Base-by-base conservation (phyloP, 2,329 filamentous ascomycete species). In the Curvularia sp. region DNA sequence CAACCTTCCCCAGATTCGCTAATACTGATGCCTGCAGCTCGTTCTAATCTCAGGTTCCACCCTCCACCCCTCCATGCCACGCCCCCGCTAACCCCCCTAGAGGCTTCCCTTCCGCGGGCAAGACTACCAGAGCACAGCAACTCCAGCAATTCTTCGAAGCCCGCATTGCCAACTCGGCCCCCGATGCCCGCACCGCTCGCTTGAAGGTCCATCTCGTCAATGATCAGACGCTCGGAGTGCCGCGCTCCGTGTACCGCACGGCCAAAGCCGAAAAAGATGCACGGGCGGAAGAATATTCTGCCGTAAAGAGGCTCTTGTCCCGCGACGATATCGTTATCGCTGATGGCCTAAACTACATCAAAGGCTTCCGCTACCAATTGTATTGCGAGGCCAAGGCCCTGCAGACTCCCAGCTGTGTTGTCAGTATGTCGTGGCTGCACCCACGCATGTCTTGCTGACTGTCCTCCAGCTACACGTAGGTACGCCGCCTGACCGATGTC, bases 341-440 rank as follows among this genome's bases (percentile, higher is more conserved):
- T 15, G 91, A 96, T 74, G 88, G 88, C 1, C 80, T 91, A 60
- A 95, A 95, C 77, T 96, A 95, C 78, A 96, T 96, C 79, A 95
- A 95, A 77, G 92, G 91, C 38, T 95, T 91, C 86, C 84, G 92
- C 49, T 96, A 96, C 75, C 91, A 96, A 81, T 81, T 96, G 22
- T 89, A 89, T 76, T 94, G 91, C 79, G 91, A 95, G 78, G 87
- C 91, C 38, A 95, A 95, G 78, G 91, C 91, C 48, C 80, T 91
- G 53, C 81, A 88, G 62, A 95, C 91, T 3, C 86, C 89, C 3
- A 90, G 86, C 76, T 93, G 89, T 69, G 86, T 95, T 56, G 80
- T 95, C 74, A 74, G 82, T 75, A 43, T 20, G 20, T 28, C 24
- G 42, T 49, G 24, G n/a, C 15, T 18, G 20, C 9, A 12, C 18